Conservation (phyloP, 139 green algal genomes). For the Mesotaenium endlicherianum region DNA sequence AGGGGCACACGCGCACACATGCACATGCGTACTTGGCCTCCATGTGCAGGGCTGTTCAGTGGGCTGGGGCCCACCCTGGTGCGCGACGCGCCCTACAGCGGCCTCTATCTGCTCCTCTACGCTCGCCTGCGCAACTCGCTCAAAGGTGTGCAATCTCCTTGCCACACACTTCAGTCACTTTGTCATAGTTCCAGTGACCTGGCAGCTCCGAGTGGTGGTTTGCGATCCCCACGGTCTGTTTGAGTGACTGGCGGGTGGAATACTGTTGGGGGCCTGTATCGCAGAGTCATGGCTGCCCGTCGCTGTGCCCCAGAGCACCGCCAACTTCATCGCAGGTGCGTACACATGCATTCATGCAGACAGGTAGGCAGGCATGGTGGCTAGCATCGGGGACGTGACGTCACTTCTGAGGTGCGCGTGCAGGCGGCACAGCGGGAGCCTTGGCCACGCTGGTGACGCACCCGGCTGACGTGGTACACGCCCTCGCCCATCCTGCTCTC, state of each 20-base stretch:
- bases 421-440: background rate
- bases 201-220: too few relatives aligned
- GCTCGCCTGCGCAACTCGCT: constrained; percentile 3
- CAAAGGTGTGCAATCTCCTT: background rate
- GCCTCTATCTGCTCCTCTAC: constrained; percentile 95
- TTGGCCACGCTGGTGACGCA: constrained; percentile 19
- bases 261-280: too few relatives aligned
- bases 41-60: constrained; percentile 42
- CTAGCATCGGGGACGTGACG: too few relatives aligned
- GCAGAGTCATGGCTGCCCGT: too few relatives aligned
- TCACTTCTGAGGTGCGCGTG: background rate
- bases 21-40: background rate
- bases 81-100: constrained; percentile 88
- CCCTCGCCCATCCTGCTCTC: too few relatives aligned
- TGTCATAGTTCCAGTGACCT: too few relatives aligned
- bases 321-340: background rate
- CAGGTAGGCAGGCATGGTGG: too few relatives aligned
- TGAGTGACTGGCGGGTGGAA: too few relatives aligned
- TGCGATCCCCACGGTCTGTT: too few relatives aligned
- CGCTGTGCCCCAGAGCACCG: too few relatives aligned
- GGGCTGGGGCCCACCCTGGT: constrained; percentile 80
- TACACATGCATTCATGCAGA: too few relatives aligned
- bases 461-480: constrained; percentile 13
- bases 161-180: too few relatives aligned
- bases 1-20: constrained; percentile 32